phyloP scores from a whole-genome alignment of 345 rosid genomes.

The Gynandropsis gynandra region DNA sequence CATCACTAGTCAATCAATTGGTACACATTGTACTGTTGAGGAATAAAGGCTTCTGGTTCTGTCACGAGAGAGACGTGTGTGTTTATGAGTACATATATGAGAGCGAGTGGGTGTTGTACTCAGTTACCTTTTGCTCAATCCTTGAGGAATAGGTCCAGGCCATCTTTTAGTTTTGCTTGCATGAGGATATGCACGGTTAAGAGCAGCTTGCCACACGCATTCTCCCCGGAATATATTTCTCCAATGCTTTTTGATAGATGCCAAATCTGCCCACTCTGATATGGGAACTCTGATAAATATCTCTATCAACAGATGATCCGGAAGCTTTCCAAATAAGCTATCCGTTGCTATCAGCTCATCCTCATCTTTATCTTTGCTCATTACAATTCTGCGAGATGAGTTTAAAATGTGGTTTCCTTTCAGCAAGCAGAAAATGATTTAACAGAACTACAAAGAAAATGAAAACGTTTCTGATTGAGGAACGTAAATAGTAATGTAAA shows the following conservation, averaged over 20 bases:
- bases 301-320: constrained; percentile 72
- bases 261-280: constrained; percentile 49
- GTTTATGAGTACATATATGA: too few species aligned
- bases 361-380: constrained; percentile 34
- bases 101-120: neutral
- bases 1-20: too few species aligned
- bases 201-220: constrained; percentile 83
- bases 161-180: constrained; percentile 53
- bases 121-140: constrained; percentile 52
- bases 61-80: too few species aligned
- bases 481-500: too few species aligned
- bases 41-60: too few species aligned
- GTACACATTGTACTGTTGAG: too few species aligned
- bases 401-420: neutral
- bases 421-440: too few species aligned
- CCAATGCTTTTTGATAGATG: constrained; percentile 74
- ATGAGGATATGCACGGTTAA: constrained; percentile 43
- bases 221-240: constrained; percentile 59
- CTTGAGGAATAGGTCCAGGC: constrained; percentile 79
- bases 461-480: too few species aligned
- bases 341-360: constrained; percentile 25
- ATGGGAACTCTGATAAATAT: constrained; percentile 67
- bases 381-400: constrained; percentile 39
- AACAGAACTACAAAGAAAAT: too few species aligned
- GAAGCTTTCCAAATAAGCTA: constrained; percentile 49